Base-by-base conservation (phyloP, 306 rosid species). In the Sechiopsis laciniata region DNA sequence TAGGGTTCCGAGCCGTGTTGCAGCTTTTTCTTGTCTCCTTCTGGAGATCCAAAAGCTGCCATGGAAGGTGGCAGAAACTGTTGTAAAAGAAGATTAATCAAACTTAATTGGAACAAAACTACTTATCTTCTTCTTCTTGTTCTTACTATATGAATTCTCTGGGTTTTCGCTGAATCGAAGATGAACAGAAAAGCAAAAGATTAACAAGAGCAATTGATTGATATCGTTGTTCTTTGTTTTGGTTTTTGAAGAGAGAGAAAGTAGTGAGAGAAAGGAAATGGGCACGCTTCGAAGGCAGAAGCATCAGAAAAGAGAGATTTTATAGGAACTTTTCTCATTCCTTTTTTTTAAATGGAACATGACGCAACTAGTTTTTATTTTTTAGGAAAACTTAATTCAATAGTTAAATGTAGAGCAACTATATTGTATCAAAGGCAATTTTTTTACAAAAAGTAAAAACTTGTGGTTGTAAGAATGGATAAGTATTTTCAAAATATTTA, bases 231-330 rank as follows among this genome's bases (percentile, higher is more conserved):
- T 65, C n/a, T 42, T 60, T 4, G 10, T 14, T 13, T 24, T n/a
- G 21, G 79, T 1, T 26, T 78, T 64, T 53, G 10, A 68, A 42
- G 71, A 82, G 64, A 77, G 55, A 73, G 77, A 59, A 62, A 75
- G 83, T 76, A 32, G 37, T 32, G 37, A 32, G 37, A 32, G 37
- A 32, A 32, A 32, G 53, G 10, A 85, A 63, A 77, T 42, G 79
- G 78, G 75, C 95, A 85, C 91, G 95, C 92, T 81, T 75, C 55
- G 72, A 19, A 79, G 55, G 55, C 14, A 32, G 71, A 65, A 81
- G 77, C 81, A 77, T 81, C 77, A 77, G 80, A 76, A 82, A 76
- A 86, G 82, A 63, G 68, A 82, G 72, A 14, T 29, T 15, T 71
- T 83, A 85, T 88, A 83, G 6, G 37, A n/a, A n/a, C n/a, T n/a